Evolutionary conservation across 2,329 filamentous ascomycete species (phyloP).

Genomic region (Microcyclospora tardicrescens): DNA sequence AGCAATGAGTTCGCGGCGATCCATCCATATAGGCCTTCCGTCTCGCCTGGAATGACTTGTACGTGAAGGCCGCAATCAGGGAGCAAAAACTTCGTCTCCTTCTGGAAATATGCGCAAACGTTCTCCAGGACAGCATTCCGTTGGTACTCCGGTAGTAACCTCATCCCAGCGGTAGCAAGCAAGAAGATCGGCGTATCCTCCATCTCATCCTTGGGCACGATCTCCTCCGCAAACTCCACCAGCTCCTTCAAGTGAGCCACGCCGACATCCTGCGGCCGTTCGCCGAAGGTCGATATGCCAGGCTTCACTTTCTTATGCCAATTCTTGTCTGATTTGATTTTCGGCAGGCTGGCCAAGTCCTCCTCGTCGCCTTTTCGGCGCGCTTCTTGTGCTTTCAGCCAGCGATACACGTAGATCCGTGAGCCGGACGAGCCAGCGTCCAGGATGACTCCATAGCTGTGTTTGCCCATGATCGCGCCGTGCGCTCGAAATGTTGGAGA

Average conservation of each 20-base stretch:
- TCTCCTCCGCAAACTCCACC: conserved; percentile 65
- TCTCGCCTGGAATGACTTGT: conserved; percentile 89
- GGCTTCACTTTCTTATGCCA: conserved; percentile 93
- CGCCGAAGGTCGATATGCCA: conserved; percentile 78
- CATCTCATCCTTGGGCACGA: conserved; percentile 65
- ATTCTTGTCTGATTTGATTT: conserved; percentile 68
- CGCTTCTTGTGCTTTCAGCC: conserved; percentile 64
- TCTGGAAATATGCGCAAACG: conserved; percentile 70
- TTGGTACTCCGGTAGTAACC: conserved; percentile 62
- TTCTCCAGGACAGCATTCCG: conserved; percentile 59
- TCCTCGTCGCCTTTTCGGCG: conserved; percentile 46
- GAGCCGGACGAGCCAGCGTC: conserved; percentile 97
- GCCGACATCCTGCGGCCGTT: conserved; percentile 62
- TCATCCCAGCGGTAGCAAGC: conserved; percentile 91
- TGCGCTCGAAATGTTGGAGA: no score
- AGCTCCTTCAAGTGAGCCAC: conserved; percentile 68
- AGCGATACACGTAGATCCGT: conserved; percentile 85
- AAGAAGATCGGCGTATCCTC: conserved; percentile 83
- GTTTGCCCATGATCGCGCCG: conserved; percentile 15
- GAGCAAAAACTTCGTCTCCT: conserved; percentile 66
- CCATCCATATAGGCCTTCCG: conserved; percentile 94
- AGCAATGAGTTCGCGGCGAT: conserved; percentile 92
- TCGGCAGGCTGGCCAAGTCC: conserved; percentile 58
- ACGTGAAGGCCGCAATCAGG: conserved; percentile 85
- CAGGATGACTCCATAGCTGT: conserved; percentile 77